Evolutionary conservation across 495 filamentous ascomycete species (phyloP), one percentile per base, ranked within the genome.

Genomic region (Cudoniella acicularis): DNA sequence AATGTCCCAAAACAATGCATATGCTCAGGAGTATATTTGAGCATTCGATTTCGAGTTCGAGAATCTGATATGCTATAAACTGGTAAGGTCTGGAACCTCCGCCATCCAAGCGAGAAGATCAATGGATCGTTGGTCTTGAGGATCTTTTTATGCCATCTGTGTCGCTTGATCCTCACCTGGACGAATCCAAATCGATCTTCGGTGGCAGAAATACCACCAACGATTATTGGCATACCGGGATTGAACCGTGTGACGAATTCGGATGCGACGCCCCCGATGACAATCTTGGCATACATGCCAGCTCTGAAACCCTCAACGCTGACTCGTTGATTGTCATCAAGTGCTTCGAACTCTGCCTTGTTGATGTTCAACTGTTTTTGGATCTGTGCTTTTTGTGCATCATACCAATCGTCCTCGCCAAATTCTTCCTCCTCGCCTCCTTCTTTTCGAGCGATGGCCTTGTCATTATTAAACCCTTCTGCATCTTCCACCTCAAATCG

Each of bases 121-220:
- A 98, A 82, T 16, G 94, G 94, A 66, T 98, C 94, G 63, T 93
- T 96, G 17, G 90, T 96, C 75, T 98, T 98, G 61, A 98, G 77
- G 56, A 97, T 97, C 79, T 92, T 96, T 83, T 98, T 97, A 71
- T 98, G 94, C 95, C 95, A 98, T 62, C 94, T 82, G 69, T 98
- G 94, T 57, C 89, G 81, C 81, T 97, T 97, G 77, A 98, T 97
- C 40, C 95, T 84, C 50, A 97, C 83, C 71, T 97, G 94, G 13
- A 98, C 87, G 64, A 90, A 97, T 1, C 95, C 94, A 69, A 96
- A 96, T 11, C 94, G 85, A 72, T 97, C 91, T 72, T 98, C 94
- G 0, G 92, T 96, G 9, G 95, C 81, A 41, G 90, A 84, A 42
- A 98, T 78, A 49, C 94, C 94, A 47, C 94, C 94, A 42, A 98